A percentile compares a stretch with the other conserved stretches of the same genome.
phyloP scores from a whole-genome alignment of 2,329 filamentous ascomycete genomes.

The Trichoderma cornu-damae region DNA sequence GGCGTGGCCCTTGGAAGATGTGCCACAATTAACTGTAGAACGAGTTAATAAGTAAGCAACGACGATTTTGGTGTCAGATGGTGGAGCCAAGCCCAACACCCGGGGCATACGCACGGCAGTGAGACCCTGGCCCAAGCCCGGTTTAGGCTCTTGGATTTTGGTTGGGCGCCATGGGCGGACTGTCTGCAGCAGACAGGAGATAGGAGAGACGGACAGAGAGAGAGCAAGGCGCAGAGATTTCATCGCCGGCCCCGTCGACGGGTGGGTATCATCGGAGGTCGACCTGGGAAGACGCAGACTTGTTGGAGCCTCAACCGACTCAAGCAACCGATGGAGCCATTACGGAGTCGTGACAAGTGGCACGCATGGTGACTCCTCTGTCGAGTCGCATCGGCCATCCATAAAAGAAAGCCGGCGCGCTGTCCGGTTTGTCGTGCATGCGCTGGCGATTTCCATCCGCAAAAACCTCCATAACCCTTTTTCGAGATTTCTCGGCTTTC shows the following conservation, averaged over 20 bases:
- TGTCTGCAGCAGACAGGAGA: background rate
- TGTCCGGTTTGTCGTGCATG: constrained; percentile 8
- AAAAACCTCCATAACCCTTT: background rate
- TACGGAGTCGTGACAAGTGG: too few species aligned
- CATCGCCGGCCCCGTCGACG: background rate
- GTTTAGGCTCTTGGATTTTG: constrained; percentile 1
- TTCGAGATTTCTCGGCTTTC: background rate
- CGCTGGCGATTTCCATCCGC: background rate
- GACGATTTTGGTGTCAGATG: too few species aligned
- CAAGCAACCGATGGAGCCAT: background rate
- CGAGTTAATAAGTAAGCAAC: too few species aligned
- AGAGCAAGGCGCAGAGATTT: constrained; percentile 13
- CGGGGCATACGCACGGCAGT: constrained; percentile 4
- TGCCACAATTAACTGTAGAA: background rate
- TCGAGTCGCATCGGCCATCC: background rate
- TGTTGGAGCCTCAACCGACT: too few species aligned
- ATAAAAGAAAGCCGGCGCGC: constrained; percentile 1
- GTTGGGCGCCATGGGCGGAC: background rate
- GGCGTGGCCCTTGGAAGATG: background rate
- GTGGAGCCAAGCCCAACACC: background rate
- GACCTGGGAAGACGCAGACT: background rate
- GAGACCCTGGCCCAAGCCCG: background rate
- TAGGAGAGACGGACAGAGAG: background rate
- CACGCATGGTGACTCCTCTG: too few species aligned
- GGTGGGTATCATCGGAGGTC: constrained; percentile 1